Conservation (phyloP, 192 early-diverging fungal species). For the Podila clonocystis region DNA sequence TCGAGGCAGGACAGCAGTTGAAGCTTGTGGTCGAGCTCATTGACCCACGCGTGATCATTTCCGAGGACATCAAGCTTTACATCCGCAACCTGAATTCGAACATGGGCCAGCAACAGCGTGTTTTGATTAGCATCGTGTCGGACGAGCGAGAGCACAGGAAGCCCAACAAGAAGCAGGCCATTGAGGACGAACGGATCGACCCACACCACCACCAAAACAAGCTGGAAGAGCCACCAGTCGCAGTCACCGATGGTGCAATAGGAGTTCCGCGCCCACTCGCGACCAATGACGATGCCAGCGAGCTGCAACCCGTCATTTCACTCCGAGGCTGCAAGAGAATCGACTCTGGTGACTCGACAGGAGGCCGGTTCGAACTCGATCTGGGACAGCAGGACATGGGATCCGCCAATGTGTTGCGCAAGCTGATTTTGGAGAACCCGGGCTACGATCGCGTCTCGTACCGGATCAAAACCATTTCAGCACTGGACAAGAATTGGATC, state of each 20-base stretch:
- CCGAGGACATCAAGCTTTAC: constrained; percentile 80
- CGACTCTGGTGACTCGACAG: constrained; percentile 54
- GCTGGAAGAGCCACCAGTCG: constrained; percentile 7
- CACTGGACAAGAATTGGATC: constrained; percentile 71
- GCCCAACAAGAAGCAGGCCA: constrained; percentile 25
- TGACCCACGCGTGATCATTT: constrained; percentile 72
- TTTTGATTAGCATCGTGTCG: constrained; percentile 70
- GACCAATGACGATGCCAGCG: constrained; percentile 6
- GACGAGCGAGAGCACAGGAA: constrained; percentile 43
- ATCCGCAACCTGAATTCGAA: constrained; percentile 77
- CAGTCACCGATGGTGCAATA: background rate
- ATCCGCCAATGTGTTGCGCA: constrained; percentile 62
- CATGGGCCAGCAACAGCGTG: constrained; percentile 63
- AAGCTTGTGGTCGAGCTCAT: constrained; percentile 67
- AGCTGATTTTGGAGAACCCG: constrained; percentile 70
- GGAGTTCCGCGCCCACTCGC: background rate
- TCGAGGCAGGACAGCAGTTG: constrained; percentile 70
- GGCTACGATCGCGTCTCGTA: constrained; percentile 66
- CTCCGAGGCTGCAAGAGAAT: constrained; percentile 78
- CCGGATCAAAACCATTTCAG: constrained; percentile 64
- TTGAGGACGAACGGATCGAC: constrained; percentile 35
- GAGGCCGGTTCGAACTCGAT: constrained; percentile 79
- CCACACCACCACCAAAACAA: constrained; percentile 50
- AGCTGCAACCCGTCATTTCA: constrained; percentile 56
- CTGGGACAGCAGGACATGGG: constrained; percentile 83